Evolutionary conservation across 129 eudicot genomes (phyloP), one percentile per base, ranked within the genome.

Genomic region (Arctium minus): DNA sequence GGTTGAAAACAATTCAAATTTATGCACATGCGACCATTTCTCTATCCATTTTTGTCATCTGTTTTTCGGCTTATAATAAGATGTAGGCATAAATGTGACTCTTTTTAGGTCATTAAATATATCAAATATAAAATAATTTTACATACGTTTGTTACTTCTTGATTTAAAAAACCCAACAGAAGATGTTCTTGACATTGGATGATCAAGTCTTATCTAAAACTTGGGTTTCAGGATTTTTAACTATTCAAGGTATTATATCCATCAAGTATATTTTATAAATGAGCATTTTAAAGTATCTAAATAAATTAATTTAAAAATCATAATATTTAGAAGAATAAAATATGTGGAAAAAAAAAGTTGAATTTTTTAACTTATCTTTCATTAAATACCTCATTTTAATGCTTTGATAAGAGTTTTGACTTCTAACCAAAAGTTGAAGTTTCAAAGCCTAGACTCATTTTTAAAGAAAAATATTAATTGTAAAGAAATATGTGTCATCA

Each of bases 361-460:
- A 70, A 17, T 68, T 39, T 37, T 65, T 62, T 12, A 67, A 70
- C 5, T 70, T 46, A 70, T 72, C 60, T 32, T 31, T 80, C 70
- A 76, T 48, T 76, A 22, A 37, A 39, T 64, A 64, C 74, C 36
- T 64, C 29, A 78, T 12, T 38, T 79, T 79, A 79, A 72, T 72
- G 83, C 83, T 46, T 32, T 68, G 17, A 79, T 78, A 56, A 78
- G n/a, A 79, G 62, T 39, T 39, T 68, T 68, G 82, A 80, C 77
- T 70, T 33, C 56, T 70, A 48, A 48, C 78, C 77, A n/a, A 48
- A 18, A 71, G 46, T 69, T 50, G 6, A 80, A 50, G 78, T 71
- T 71, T 80, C 78, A 80, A 80, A 48, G 71, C 71, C 48, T 18
- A 5, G 29, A 76, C 70, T 13, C 32, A 2, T 32, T 75, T 8